Percentiles rank a stretch among this genome's conserved stretches.
These are phyloP conservation scores for Cercophora newfieldiana DNA, from an alignment of 495 filamentous ascomycete species.

Conservation along the genomic window DNA sequence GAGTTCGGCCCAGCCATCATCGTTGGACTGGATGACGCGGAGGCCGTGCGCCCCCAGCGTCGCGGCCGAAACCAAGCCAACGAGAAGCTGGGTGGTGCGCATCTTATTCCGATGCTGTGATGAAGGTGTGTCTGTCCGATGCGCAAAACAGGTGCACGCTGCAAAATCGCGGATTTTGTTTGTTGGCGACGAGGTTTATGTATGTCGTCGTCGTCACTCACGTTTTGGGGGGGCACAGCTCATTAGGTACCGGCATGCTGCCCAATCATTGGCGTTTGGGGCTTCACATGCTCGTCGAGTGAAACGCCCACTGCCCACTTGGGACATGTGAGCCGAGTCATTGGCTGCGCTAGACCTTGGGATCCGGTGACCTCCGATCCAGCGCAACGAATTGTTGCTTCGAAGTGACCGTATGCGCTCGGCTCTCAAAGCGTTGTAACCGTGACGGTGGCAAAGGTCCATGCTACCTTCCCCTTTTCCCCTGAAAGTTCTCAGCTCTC, in stretches of 20 bases:
- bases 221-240: background rate
- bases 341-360: background rate
- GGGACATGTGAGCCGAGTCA: background rate
- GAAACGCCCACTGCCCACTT: background rate
- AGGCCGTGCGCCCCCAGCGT: conserved; percentile 17
- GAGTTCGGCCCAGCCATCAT: conserved; percentile 71
- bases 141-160: background rate
- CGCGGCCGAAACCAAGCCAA: too few species aligned
- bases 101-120: background rate
- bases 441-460: background rate
- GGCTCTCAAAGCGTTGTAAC: background rate
- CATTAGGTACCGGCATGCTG: background rate
- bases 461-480: too few species aligned
- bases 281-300: background rate
- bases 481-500: too few species aligned
- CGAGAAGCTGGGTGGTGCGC: background rate
- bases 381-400: background rate
- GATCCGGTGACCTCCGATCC: background rate
- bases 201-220: background rate
- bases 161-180: background rate
- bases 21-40: conserved; percentile 67
- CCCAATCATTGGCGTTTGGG: background rate
- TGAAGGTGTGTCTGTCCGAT: background rate
- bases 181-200: background rate
- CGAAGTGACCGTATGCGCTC: background rate